phyloP scores from a whole-genome alignment of 768 basidiomycete species.

The Suillus spraguei region DNA sequence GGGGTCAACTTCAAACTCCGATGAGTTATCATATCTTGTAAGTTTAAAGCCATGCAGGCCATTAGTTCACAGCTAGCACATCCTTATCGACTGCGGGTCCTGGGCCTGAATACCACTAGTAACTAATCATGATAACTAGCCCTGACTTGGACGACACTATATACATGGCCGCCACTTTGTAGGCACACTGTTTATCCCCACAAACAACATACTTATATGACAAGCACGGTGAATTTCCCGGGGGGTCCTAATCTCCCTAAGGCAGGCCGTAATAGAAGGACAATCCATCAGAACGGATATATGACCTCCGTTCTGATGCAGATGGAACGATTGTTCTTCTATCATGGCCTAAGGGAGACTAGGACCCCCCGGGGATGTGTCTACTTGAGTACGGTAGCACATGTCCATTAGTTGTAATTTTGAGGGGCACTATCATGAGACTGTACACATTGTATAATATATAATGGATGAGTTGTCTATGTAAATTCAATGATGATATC shows the following conservation, averaged over 20 bases:
- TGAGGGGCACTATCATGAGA: no score
- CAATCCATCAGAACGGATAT: background rate
- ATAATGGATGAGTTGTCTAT: no score
- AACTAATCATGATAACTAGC: no score
- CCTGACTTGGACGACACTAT: background rate
- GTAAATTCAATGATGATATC: no score
- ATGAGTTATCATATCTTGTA: background rate
- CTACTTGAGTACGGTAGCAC: no score
- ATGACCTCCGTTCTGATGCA: background rate
- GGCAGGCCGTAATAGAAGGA: background rate
- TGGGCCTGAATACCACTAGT: background rate
- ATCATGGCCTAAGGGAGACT: background rate
- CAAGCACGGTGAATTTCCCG: background rate
- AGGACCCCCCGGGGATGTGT: no score
- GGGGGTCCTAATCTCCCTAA: no score
- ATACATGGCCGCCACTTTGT: background rate
- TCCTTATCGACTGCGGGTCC: background rate
- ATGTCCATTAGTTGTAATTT: no score
- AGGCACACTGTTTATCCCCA: background rate
- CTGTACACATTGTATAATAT: no score
- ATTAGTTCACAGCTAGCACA: background rate
- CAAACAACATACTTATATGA: background rate
- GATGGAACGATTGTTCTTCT: background rate
- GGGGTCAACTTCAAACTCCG: background rate
- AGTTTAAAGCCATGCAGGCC: background rate